Evolutionary conservation across 2,329 filamentous ascomycete genomes (phyloP).

Genomic region (Alternaria longipes): DNA sequence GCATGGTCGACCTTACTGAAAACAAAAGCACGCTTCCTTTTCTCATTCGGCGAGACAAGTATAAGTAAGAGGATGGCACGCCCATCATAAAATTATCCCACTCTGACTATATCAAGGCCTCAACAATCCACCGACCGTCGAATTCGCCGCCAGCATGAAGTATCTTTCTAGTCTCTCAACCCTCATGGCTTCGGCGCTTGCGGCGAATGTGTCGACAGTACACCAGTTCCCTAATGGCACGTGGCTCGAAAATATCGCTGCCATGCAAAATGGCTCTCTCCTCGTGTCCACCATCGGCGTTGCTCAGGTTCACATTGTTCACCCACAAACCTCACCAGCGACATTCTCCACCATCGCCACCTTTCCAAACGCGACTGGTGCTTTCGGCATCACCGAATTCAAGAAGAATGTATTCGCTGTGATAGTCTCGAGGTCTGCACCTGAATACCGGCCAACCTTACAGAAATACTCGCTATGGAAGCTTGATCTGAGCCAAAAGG

Average conservation of each 20-base stretch:
- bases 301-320: constrained; percentile 47
- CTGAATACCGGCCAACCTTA: constrained; percentile 4
- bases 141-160: constrained; percentile 7
- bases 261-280: constrained; percentile 50
- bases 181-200: constrained; percentile 4
- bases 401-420: constrained; percentile 47
- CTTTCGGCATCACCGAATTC: constrained; percentile 52
- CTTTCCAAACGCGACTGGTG: constrained; percentile 33
- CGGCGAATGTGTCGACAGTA: constrained; percentile 20
- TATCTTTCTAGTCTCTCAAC: background rate
- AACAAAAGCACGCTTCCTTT: background rate
- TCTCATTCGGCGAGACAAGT: background rate
- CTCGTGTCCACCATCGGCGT: constrained; percentile 44
- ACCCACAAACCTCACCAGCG: constrained; percentile 35
- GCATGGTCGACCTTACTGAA: background rate
- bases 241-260: constrained; percentile 52
- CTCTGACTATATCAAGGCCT: background rate
- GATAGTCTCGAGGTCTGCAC: constrained; percentile 27
- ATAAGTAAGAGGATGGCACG: background rate
- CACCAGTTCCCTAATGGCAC: constrained; percentile 39
- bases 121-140: background rate
- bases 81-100: background rate
- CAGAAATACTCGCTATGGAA: constrained; percentile 30
- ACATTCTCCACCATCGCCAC: constrained; percentile 35
- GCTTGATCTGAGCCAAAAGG: constrained; percentile 20